A percentile compares a stretch with the other conserved stretches of the same genome.
phyloP scores from a whole-genome alignment of 805 yeast species.

The Pichia membranifaciens region DNA sequence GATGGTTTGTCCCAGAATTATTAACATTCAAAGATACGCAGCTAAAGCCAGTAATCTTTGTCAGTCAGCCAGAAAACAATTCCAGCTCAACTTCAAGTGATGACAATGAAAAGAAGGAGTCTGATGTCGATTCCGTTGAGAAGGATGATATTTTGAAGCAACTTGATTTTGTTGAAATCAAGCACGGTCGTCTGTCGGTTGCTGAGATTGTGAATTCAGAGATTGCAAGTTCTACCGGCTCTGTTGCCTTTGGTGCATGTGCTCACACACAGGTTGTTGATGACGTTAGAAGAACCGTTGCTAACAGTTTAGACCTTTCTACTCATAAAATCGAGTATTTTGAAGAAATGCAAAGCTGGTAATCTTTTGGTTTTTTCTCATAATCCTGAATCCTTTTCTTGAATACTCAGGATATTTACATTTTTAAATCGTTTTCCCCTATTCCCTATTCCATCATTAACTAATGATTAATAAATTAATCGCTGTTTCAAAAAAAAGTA shows the following conservation, averaged over 20 bases:
- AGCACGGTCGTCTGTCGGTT: constrained; percentile 40
- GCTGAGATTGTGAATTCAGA: constrained; percentile 33
- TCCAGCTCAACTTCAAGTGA: background rate
- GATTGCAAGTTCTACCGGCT: constrained; percentile 32
- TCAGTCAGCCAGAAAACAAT: constrained; percentile 31
- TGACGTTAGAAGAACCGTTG: constrained; percentile 23
- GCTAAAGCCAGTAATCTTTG: constrained; percentile 37
- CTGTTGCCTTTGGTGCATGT: constrained; percentile 44
- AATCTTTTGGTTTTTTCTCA: background rate
- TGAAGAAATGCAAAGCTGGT: constrained; percentile 35
- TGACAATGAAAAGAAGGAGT: background rate
- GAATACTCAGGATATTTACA: too few relatives aligned
- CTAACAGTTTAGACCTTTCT: constrained; percentile 12
- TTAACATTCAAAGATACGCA: constrained; percentile 29
- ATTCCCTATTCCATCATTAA: too few relatives aligned
- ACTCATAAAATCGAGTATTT: constrained; percentile 26
- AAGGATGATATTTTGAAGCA: background rate
- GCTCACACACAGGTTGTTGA: constrained; percentile 42
- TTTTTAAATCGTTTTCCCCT: too few relatives aligned
- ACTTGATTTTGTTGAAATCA: constrained; percentile 33
- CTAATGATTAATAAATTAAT: too few relatives aligned
- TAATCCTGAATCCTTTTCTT: too few relatives aligned
- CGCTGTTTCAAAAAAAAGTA: too few relatives aligned
- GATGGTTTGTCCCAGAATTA: constrained; percentile 45
- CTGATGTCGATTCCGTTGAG: background rate